Evolutionary conservation across 2,329 filamentous ascomycete species (phyloP).

Genomic region (Tolypocladium guangdongense): DNA sequence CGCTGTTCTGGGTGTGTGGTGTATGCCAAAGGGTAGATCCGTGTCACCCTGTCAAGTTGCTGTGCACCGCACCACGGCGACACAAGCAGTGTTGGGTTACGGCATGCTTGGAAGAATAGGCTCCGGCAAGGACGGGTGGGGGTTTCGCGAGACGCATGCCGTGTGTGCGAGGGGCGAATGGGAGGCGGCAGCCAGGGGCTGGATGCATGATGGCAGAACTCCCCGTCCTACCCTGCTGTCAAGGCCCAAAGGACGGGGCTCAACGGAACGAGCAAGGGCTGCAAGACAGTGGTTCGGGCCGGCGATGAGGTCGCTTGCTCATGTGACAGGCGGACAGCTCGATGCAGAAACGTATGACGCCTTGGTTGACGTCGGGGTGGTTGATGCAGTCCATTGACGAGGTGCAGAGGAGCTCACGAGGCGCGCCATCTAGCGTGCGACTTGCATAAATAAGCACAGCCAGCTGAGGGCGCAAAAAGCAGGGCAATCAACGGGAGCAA

Average conservation of each 20-base stretch:
- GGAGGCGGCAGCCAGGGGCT: background rate
- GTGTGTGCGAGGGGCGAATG: background rate
- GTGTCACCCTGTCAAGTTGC: background rate
- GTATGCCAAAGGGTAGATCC: background rate
- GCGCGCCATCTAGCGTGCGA: background rate
- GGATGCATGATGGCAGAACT: background rate
- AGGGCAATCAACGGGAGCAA: background rate
- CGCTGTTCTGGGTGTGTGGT: background rate
- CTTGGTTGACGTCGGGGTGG: background rate
- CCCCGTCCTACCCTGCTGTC: background rate
- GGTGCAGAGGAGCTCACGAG: background rate
- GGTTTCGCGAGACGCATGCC: background rate
- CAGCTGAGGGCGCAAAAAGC: background rate
- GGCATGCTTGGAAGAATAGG: too few relatives aligned
- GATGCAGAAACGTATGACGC: background rate
- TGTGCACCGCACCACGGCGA: background rate
- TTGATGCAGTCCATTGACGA: background rate
- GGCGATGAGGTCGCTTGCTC: background rate
- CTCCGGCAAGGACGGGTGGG: background rate
- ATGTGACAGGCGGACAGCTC: background rate
- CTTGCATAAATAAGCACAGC: background rate
- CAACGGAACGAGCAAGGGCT: background rate
- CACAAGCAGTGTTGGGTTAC: background rate
- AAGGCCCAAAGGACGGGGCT: background rate
- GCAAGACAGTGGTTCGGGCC: background rate